Conservation (phyloP, 768 basidiomycete species). For the Gyrodon lividus region DNA sequence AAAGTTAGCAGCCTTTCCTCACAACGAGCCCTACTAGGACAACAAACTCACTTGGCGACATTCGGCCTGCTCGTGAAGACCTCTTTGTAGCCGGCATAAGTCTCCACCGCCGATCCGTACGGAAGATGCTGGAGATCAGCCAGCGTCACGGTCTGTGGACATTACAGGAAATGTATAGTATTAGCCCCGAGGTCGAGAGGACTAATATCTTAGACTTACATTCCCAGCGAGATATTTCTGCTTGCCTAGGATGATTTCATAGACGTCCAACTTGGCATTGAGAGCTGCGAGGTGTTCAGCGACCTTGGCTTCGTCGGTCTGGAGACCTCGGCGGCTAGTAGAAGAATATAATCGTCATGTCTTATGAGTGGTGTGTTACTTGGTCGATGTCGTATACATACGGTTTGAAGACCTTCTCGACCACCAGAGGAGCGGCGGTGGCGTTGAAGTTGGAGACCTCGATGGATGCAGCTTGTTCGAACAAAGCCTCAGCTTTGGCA, state of each 20-base stretch:
- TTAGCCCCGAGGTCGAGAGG: not conserved
- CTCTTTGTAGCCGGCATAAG: conserved; percentile 24
- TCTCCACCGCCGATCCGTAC: conserved; percentile 37
- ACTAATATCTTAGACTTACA: conserved; percentile 31
- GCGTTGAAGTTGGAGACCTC: conserved; percentile 55
- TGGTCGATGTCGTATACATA: conserved; percentile 24
- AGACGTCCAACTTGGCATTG: conserved; percentile 43
- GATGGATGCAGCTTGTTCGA: conserved; percentile 38
- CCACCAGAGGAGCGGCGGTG: conserved; percentile 35
- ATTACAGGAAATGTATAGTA: not conserved
- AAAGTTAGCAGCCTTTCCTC: not conserved
- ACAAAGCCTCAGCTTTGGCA: conserved; percentile 31
- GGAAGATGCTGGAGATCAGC: conserved; percentile 61
- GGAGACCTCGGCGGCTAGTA: conserved; percentile 15
- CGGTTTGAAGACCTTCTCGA: conserved; percentile 55
- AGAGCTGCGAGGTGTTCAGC: conserved; percentile 18
- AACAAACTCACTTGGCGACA: conserved; percentile 38
- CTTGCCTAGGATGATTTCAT: conserved; percentile 53
- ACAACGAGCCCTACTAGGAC: not conserved
- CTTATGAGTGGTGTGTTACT: not conserved
- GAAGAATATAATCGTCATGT: not conserved
- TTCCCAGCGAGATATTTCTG: conserved; percentile 58
- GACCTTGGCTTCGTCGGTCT: conserved; percentile 24
- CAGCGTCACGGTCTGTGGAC: conserved; percentile 43
- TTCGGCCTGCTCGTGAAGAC: conserved; percentile 39